Base-by-base conservation (phyloP, 129 eudicot species). In the Flaveria trinervia region DNA sequence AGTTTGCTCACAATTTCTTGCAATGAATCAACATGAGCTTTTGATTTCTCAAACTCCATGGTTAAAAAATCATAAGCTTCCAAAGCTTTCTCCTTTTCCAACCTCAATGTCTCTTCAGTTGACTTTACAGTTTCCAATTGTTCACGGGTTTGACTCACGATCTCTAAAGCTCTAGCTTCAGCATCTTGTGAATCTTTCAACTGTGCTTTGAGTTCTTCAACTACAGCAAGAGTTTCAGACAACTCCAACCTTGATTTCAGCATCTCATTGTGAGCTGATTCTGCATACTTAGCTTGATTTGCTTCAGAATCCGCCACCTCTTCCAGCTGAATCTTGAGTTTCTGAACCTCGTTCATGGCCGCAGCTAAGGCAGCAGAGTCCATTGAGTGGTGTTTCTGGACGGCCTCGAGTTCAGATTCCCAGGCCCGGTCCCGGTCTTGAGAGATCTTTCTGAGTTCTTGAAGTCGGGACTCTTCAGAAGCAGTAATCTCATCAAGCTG, bases 321-420 rank as follows among this genome's bases (percentile, higher is more conserved):
- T 49, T 90, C 95, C 4, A 90, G 86, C 70, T 93, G 93, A 59
- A 65, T 52, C 79, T 84, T 89, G 78, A 90, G 97, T 77, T 84
- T 93, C 77, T 87, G 91, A 8, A 89, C 81, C 79, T 93, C 98
- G 26, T 86, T 89, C 84, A 84, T 65, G 36, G 93, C 85, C 23
- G 97, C 84, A 60, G 92, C 84, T 69, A 94, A 81, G 20, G 99
- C 97, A 26, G 90, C 85, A 22, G 97, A 85, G 74, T 94, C 99
- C 92, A 91, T 81, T 0, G 93, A 81, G 78, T 91, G 95, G 22
- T 94, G 99, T 76, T 89, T 94, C 76, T 89, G 96, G 33, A 91
- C 84, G 43, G 99, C 99, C 68, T 94, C 97, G 0, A 94, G 90
- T 71, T 94, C 99, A 8, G 99, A 91, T 67, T 91, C 89, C 99